A percentile compares a stretch with the other conserved stretches of the same genome.
These are phyloP conservation scores for Trichoderma erinaceum DNA, from an alignment of 495 filamentous ascomycete genomes.

Conservation along the genomic window DNA sequence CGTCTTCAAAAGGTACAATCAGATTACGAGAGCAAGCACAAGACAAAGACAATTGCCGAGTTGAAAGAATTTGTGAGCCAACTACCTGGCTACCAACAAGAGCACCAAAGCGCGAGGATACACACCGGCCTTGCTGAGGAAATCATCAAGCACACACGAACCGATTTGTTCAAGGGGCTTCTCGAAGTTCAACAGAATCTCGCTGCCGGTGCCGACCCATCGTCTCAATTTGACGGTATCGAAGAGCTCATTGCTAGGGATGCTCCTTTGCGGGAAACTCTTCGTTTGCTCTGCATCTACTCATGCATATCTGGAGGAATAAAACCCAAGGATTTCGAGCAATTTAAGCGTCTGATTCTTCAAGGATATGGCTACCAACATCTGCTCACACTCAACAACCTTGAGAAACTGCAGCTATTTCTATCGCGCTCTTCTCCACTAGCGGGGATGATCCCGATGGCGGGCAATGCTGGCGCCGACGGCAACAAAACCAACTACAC, in stretches of 20 bases:
- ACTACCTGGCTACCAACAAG: slow-evolving; percentile 84
- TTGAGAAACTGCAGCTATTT: slow-evolving; percentile 86
- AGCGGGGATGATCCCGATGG: slow-evolving; percentile 63
- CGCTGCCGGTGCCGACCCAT: slow-evolving; percentile 83
- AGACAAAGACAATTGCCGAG: slow-evolving; percentile 81
- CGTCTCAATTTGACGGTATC: slow-evolving; percentile 79
- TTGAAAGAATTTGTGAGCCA: slow-evolving; percentile 89
- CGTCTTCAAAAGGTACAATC: slow-evolving; percentile 57
- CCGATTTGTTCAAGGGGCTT: slow-evolving; percentile 78
- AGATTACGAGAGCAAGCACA: slow-evolving; percentile 85
- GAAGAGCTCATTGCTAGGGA: slow-evolving; percentile 89
- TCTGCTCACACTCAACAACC: slow-evolving; percentile 75
- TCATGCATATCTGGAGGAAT: slow-evolving; percentile 86
- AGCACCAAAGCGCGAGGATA: slow-evolving; percentile 83
- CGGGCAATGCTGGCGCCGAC: slow-evolving; percentile 39
- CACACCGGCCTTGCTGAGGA: slow-evolving; percentile 93
- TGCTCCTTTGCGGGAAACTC: slow-evolving; percentile 66
- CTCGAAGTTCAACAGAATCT: slow-evolving; percentile 95
- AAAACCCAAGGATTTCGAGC: slow-evolving; percentile 78
- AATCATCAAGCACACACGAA: slow-evolving; percentile 82
- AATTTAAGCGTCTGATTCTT: slow-evolving; percentile 78
- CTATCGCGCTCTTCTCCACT: slow-evolving; percentile 63
- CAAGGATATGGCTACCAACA: slow-evolving; percentile 96
- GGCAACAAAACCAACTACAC: slow-evolving; percentile 84
- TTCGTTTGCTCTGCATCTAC: slow-evolving; percentile 84